These are phyloP conservation scores for Pugionium dolabratum DNA, from an alignment of 345 rosid species.

Conservation along the genomic window DNA sequence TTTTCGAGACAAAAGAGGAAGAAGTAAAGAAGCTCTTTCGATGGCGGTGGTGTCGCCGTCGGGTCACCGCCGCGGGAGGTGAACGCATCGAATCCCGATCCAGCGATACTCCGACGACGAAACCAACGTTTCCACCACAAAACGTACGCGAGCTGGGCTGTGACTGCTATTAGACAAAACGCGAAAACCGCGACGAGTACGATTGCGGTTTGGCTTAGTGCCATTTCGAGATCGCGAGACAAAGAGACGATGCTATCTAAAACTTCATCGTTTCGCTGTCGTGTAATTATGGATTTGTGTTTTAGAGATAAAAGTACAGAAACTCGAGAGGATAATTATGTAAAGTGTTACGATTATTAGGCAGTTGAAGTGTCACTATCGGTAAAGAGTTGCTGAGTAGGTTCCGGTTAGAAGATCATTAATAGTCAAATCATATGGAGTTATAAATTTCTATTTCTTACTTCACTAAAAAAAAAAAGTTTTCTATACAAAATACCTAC, in stretches of 20 bases:
- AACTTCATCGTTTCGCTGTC: constrained; percentile 20
- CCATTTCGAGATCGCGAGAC: neutral
- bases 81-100: constrained; percentile 30
- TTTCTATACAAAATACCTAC: too few relatives aligned
- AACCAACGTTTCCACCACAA: constrained; percentile 52
- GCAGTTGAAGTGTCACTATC: constrained; percentile 30
- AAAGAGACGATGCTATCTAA: neutral
- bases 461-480: neutral
- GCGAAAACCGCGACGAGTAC: constrained; percentile 50
- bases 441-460: neutral
- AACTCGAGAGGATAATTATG: constrained; percentile 14
- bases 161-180: constrained; percentile 43
- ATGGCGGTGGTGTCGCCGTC: constrained; percentile 44
- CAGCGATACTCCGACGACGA: constrained; percentile 36
- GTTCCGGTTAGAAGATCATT: constrained; percentile 38
- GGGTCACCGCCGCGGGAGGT: constrained; percentile 32
- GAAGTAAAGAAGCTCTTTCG: constrained; percentile 78
- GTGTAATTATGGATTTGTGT: neutral
- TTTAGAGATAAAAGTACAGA: constrained; percentile 7
- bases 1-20: constrained; percentile 57
- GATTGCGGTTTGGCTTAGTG: constrained; percentile 43
- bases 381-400: constrained; percentile 39
- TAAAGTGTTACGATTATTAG: neutral
- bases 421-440: constrained; percentile 24
- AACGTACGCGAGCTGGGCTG: constrained; percentile 51